Evolutionary conservation across 129 eudicot genomes (phyloP).

Genomic region (Ambrosia artemisiifolia): DNA sequence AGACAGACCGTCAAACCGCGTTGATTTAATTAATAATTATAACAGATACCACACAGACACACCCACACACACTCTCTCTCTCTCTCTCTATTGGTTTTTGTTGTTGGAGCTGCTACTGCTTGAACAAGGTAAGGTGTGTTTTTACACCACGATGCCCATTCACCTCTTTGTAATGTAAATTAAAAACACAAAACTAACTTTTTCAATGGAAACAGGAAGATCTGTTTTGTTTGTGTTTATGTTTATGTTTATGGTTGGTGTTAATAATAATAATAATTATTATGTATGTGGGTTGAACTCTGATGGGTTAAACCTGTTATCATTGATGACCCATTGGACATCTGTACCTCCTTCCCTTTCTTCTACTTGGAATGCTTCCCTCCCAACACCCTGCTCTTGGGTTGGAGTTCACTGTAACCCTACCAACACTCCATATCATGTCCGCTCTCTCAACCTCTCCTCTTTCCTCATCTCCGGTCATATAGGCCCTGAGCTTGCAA

Average conservation of each 20-base stretch:
- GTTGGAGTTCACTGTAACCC: slow-evolving; percentile 62
- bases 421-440: neutral
- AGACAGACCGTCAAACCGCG: too few species aligned
- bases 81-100: too few species aligned
- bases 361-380: slow-evolving; percentile 56
- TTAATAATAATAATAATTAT: too few species aligned
- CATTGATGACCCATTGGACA: slow-evolving; percentile 58
- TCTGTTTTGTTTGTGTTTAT: slow-evolving; percentile 15
- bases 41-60: neutral
- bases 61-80: neutral
- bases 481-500: slow-evolving; percentile 48
- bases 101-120: too few species aligned
- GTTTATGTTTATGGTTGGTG: neutral
- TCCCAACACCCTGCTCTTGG: slow-evolving; percentile 80
- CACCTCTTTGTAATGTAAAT: neutral
- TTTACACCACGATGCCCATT: neutral
- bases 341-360: slow-evolving; percentile 43
- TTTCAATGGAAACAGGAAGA: neutral
- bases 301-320: slow-evolving; percentile 53
- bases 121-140: too few species aligned
- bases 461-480: slow-evolving; percentile 51
- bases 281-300: slow-evolving; percentile 35
- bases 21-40: too few species aligned
- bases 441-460: slow-evolving; percentile 47
- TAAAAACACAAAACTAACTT: too few species aligned